Evolutionary conservation across 225 moss, liverwort and hornwort species (phyloP), one percentile per base, ranked within the genome.

Genomic region (Asterella californica): DNA sequence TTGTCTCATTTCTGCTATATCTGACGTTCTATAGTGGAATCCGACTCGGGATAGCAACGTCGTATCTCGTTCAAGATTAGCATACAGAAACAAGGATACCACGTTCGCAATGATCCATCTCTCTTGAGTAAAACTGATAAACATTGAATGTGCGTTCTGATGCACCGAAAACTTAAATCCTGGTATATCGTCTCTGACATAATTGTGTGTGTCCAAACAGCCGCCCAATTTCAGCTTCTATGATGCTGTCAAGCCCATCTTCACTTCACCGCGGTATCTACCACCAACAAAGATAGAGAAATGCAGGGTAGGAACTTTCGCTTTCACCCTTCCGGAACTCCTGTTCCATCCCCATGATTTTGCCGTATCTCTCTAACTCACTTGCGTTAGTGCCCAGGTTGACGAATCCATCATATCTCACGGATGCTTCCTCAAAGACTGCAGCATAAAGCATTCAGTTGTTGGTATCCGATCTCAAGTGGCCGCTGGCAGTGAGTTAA

Each of bases 361-460:
- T 12, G 19, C 24, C 37, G 33, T 48, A 42, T 30, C 15, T 50
- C 15, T 27, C 25, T 47, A 71, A 71, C 12, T 46, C 52, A 9
- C 67, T n/a, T 38, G 30, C 4, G 18, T 30, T 55, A 6, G 10
- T 48, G 32, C 85, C 83, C 70, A 83, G 85, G 85, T 91, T 74
- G 81, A 84, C 12, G 84, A 91, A 53, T 80, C 92, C 0, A 91
- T 92, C 21, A 73, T 92, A 6, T 92, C 92, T 0, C 92, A 92
- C 32, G 92, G 92, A 6, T 92, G 92, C 27, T 90, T 92, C 76
- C 59, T 92, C 50, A 81, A 87, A 11, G 86, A 92, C 15, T 91
- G 89, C 2, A 81, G 75, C 7, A 85, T 92, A 0, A 85, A 84
- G 68, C 87, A 86, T 66, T 86, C 89, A 5, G 76, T 92, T 70